These are phyloP conservation scores for Saccharomycopsis sp. DNA, from an alignment of 805 yeast genomes.

Conservation along the genomic window DNA sequence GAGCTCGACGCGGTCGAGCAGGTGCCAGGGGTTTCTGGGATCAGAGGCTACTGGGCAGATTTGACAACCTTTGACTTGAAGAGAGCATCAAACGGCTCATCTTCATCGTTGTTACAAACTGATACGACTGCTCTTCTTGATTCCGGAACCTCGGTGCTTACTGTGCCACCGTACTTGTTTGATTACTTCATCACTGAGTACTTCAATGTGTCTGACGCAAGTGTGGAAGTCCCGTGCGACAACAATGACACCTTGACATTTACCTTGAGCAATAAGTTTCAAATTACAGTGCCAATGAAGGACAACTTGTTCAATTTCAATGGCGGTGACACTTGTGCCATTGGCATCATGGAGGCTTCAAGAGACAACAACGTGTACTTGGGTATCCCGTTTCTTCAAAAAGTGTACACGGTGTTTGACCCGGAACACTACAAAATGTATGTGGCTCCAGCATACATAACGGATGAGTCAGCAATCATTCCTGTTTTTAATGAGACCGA, in stretches of 20 bases:
- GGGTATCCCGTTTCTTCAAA: conserved; percentile 15
- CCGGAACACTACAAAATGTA: conserved; percentile 9
- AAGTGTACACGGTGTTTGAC: conserved; percentile 16
- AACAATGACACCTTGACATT: conserved; percentile 12
- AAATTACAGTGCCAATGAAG: conserved; percentile 3
- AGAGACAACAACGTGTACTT: conserved; percentile 2
- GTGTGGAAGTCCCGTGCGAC: conserved; percentile 5
- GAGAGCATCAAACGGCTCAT: background rate
- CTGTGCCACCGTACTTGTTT: conserved; percentile 7
- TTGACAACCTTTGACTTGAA: conserved; percentile 3
- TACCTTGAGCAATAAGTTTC: conserved; percentile 8
- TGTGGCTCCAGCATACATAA: conserved; percentile 12
- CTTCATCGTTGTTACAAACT: background rate
- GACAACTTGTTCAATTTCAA: conserved; percentile 7
- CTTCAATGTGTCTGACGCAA: conserved; percentile 7
- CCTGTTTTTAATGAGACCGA: conserved; percentile 6
- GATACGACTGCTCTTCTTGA: conserved; percentile 11
- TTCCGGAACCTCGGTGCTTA: conserved; percentile 8
- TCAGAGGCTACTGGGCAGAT: conserved; percentile 12
- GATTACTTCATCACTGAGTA: conserved; percentile 6
- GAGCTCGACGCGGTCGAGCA: conserved; percentile 2
- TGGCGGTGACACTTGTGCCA: conserved; percentile 5
- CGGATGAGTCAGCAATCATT: conserved; percentile 1
- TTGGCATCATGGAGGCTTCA: conserved; percentile 3
- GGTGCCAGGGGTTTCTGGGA: background rate